A percentile compares a stretch with the other conserved stretches of the same genome.
phyloP scores from a whole-genome alignment of 192 early-diverging fungal species.

The Backusella tuberculispora region DNA sequence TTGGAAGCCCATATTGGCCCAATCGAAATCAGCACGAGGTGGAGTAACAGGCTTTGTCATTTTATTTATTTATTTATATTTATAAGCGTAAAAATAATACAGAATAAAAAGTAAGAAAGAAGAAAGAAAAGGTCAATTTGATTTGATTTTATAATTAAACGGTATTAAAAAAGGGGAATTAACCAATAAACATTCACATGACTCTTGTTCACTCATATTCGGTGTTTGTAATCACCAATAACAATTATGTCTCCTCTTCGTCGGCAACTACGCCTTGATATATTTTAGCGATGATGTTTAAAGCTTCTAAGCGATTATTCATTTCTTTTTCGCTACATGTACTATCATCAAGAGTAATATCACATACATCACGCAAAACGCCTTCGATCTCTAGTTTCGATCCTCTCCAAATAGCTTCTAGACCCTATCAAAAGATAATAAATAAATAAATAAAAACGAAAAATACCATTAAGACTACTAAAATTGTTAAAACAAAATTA shows the following conservation, averaged over 20 bases:
- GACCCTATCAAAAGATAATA: conserved; percentile 55
- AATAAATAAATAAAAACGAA: neutral
- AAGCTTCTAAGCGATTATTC: conserved; percentile 74
- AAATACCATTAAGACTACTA: too few relatives aligned
- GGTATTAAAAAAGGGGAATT: neutral
- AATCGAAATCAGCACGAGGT: conserved; percentile 59
- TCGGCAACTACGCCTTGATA: conserved; percentile 76
- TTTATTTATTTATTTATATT: neutral
- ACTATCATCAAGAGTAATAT: conserved; percentile 75
- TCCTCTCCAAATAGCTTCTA: conserved; percentile 92
- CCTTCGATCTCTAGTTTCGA: conserved; percentile 94
- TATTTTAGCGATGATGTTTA: conserved; percentile 85
- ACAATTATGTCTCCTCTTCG: neutral
- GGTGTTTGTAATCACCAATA: neutral
- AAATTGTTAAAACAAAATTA: neutral
- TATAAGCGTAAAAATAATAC: neutral
- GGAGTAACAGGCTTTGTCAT: conserved; percentile 24
- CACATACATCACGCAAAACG: conserved; percentile 93
- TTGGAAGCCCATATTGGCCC: conserved; percentile 68
- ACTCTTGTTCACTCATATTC: conserved; percentile 14
- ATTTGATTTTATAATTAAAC: neutral
- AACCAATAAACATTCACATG: conserved; percentile 1
- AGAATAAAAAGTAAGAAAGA: neutral
- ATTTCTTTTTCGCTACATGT: conserved; percentile 55
- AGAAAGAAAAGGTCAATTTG: neutral